A percentile compares a stretch with the other conserved stretches of the same genome.
phyloP scores from a whole-genome alignment of 2,329 filamentous ascomycete genomes.

The Didymosphaeria variabile region DNA sequence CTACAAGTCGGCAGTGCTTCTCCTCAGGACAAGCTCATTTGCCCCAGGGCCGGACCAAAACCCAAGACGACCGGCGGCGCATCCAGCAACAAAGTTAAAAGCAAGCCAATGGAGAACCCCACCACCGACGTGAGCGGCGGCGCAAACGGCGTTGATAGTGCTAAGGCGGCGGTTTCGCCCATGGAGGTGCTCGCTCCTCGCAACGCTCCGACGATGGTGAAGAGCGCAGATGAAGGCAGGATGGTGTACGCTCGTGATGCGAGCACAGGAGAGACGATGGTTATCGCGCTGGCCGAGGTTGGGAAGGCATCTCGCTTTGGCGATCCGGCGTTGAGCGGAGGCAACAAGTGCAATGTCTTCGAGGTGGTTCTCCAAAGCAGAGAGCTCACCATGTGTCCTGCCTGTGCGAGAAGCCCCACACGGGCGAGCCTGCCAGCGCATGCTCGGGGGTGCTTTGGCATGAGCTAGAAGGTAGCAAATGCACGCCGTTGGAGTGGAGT shows the following conservation, averaged over 20 bases:
- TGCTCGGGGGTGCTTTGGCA: slow-evolving; percentile 35
- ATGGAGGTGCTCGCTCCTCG: slow-evolving; percentile 14
- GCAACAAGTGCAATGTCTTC: slow-evolving; percentile 34
- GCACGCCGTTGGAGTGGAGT: slow-evolving; percentile 7
- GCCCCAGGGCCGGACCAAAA: slow-evolving; percentile 10
- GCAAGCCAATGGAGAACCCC: background rate
- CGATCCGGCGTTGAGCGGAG: slow-evolving; percentile 18
- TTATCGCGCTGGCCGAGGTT: slow-evolving; percentile 29
- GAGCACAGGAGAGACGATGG: slow-evolving; percentile 26
- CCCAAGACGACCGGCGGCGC: background rate
- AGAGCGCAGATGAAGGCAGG: slow-evolving; percentile 13
- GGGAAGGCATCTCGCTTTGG: slow-evolving; percentile 31
- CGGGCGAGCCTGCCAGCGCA: slow-evolving; percentile 33
- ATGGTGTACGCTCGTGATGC: slow-evolving; percentile 21
- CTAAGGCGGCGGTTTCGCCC: slow-evolving; percentile 1
- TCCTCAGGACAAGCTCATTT: slow-evolving; percentile 4
- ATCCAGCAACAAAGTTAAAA: background rate
- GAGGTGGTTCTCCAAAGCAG: slow-evolving; percentile 36
- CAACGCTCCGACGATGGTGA: background rate
- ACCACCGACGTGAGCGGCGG: background rate
- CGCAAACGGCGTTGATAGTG: background rate
- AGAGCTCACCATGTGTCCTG: slow-evolving; percentile 34
- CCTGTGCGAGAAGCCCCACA: slow-evolving; percentile 31
- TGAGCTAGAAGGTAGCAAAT: slow-evolving; percentile 24
- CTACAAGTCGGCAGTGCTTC: slow-evolving; percentile 7